phyloP scores from a whole-genome alignment of 495 filamentous ascomycete genomes.

The Melanomma pulvis-pyrius region DNA sequence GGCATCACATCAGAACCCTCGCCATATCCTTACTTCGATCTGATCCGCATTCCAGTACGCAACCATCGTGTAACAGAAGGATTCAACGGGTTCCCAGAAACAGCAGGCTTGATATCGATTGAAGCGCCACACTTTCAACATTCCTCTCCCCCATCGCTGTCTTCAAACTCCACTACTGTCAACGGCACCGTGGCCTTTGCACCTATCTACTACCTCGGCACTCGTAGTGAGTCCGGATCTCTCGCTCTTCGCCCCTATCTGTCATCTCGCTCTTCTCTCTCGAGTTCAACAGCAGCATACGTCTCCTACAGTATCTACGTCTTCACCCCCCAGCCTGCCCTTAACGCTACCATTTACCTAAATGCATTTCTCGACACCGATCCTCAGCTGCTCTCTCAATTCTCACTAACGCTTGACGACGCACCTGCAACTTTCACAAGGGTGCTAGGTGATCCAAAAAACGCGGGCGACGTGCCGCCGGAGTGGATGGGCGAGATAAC shows the following conservation, averaged over 20 bases:
- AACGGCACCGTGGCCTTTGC: conserved; percentile 11
- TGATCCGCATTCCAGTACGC: conserved; percentile 21
- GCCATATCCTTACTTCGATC: conserved; percentile 24
- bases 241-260: conserved; percentile 17
- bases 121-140: conserved; percentile 25
- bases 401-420: conserved; percentile 26
- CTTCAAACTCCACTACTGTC: background rate
- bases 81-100: conserved; percentile 20
- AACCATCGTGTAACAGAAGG: conserved; percentile 12
- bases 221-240: conserved; percentile 17
- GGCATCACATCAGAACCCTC: conserved; percentile 14
- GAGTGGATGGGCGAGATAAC: conserved; percentile 19
- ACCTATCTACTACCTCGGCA: conserved; percentile 20
- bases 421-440: conserved; percentile 12
- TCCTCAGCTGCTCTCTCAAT: conserved; percentile 12
- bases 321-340: background rate
- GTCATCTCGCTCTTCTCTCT: background rate
- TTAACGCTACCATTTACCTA: conserved; percentile 28
- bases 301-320: conserved; percentile 22
- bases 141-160: conserved; percentile 3
- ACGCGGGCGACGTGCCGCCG: conserved; percentile 23
- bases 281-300: conserved; percentile 14
- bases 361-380: conserved; percentile 28
- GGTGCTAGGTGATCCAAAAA: conserved; percentile 24
- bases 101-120: conserved; percentile 20